These are phyloP conservation scores for Peronospora destructor DNA, from an alignment of 352 stramenopile species.

Conservation along the genomic window DNA sequence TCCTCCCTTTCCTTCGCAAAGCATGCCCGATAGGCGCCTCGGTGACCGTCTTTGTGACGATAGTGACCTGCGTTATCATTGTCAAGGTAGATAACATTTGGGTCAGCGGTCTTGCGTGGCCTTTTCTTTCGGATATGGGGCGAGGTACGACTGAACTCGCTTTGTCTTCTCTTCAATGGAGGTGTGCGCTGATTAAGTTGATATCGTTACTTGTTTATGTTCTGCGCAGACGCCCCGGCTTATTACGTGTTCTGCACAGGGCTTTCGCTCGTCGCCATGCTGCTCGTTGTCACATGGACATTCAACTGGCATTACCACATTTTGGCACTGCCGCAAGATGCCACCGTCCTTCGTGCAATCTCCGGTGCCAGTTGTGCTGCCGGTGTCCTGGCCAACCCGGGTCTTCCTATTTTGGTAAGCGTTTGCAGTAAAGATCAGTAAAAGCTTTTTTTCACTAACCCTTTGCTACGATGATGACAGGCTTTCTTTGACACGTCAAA, in stretches of 20 bases:
- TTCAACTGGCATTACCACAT: conserved; percentile 50
- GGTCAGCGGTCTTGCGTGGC: conserved; percentile 46
- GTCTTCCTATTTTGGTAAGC: conserved; percentile 43
- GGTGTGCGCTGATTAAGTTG: not conserved
- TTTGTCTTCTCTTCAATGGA: not conserved
- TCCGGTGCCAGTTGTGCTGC: conserved; percentile 24
- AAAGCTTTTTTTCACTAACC: conserved; percentile 4
- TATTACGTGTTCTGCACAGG: conserved; percentile 59
- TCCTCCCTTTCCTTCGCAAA: conserved; percentile 22
- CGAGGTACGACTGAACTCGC: conserved; percentile 26
- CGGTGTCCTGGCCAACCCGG: conserved; percentile 36
- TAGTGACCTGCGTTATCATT: conserved; percentile 52
- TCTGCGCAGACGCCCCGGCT: conserved; percentile 31
- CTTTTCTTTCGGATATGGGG: conserved; percentile 59
- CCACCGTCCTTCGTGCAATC: conserved; percentile 18
- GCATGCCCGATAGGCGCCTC: conserved; percentile 36
- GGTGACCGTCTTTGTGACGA: conserved; percentile 35
- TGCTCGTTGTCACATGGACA: conserved; percentile 41
- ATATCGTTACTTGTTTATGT: not conserved
- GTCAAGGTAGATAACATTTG: conserved; percentile 49
- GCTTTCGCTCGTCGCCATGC: conserved; percentile 36
- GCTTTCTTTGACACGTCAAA: conserved; percentile 51
- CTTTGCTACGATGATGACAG: conserved; percentile 10
- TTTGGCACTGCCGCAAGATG: conserved; percentile 23
- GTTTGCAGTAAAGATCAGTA: conserved; percentile 1